Evolutionary conservation across 192 early-diverging fungal genomes (phyloP).

Genomic region (Coemansia asiatica): DNA sequence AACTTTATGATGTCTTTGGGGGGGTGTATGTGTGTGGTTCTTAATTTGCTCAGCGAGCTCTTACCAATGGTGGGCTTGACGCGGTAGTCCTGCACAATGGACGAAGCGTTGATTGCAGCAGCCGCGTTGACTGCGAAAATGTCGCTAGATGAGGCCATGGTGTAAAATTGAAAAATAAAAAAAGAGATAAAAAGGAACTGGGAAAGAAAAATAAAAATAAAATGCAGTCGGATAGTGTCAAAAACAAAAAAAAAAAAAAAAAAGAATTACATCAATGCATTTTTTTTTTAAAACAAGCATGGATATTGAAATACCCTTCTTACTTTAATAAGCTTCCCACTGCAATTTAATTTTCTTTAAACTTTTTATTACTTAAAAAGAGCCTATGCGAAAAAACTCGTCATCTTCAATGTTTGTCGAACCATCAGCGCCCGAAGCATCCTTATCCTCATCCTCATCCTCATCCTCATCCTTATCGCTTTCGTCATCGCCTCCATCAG

Average conservation of each 20-base stretch:
- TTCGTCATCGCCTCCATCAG: too few species aligned
- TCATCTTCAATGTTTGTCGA: constrained; percentile 18
- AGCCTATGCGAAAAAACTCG: constrained; percentile 40
- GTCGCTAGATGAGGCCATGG: constrained; percentile 36
- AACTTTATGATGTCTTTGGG: too few species aligned
- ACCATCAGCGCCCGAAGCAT: constrained; percentile 2
- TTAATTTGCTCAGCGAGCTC: not conserved
- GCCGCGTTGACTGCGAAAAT: constrained; percentile 50
- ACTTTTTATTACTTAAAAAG: not conserved
- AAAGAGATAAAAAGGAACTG: not conserved
- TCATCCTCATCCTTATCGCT: too few species aligned
- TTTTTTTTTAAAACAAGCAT: not conserved
- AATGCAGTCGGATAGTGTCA: too few species aligned
- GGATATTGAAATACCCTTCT: not conserved
- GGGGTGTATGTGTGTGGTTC: too few species aligned
- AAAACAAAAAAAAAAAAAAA: too few species aligned
- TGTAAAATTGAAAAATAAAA: not conserved
- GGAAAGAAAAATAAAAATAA: too few species aligned
- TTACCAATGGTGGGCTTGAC: constrained; percentile 53
- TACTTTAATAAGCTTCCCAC: not conserved
- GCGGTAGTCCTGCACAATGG: constrained; percentile 51
- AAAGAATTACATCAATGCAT: too few species aligned
- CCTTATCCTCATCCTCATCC: too few species aligned
- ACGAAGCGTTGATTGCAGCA: constrained; percentile 49
- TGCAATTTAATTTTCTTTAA: not conserved